phyloP scores from a whole-genome alignment of 352 stramenopile species.

The Phytophthora fragariaefolia region DNA sequence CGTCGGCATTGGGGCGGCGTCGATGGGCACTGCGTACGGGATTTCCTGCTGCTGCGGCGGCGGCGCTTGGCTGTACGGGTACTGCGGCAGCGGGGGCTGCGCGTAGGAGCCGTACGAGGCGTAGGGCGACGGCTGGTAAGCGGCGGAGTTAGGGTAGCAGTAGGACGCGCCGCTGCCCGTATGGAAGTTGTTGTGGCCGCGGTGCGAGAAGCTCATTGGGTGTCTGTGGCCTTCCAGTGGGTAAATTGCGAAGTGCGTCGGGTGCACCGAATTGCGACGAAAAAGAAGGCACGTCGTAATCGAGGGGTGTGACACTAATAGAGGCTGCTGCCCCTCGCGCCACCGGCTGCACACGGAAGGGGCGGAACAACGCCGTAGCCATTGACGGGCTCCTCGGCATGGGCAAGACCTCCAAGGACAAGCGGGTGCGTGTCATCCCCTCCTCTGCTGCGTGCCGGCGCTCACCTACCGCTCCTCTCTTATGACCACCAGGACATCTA shows the following conservation, averaged over 20 bases:
- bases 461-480: neutral
- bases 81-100: constrained; percentile 23
- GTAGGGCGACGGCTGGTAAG: constrained; percentile 31
- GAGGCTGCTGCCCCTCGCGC: constrained; percentile 16
- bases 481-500: constrained; percentile 83
- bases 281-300: constrained; percentile 14
- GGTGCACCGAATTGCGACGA: constrained; percentile 16
- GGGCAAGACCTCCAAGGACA: constrained; percentile 92
- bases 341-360: constrained; percentile 13
- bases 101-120: constrained; percentile 13
- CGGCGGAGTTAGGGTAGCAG: constrained; percentile 26
- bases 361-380: constrained; percentile 34
- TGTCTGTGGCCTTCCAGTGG: neutral
- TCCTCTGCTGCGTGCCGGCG: neutral
- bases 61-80: constrained; percentile 16
- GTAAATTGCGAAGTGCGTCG: neutral
- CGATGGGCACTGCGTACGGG: constrained; percentile 34
- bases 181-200: constrained; percentile 22
- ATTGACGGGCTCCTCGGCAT: constrained; percentile 54
- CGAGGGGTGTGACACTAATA: too few species aligned
- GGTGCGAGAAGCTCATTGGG: constrained; percentile 35
- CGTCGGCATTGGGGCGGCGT: constrained; percentile 16
- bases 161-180: constrained; percentile 5
- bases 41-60: constrained; percentile 13
- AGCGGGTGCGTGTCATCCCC: constrained; percentile 66